A percentile compares a stretch with the other conserved stretches of the same genome.
phyloP scores from a whole-genome alignment of 331 rosid genomes.

The Acacia pycnantha region DNA sequence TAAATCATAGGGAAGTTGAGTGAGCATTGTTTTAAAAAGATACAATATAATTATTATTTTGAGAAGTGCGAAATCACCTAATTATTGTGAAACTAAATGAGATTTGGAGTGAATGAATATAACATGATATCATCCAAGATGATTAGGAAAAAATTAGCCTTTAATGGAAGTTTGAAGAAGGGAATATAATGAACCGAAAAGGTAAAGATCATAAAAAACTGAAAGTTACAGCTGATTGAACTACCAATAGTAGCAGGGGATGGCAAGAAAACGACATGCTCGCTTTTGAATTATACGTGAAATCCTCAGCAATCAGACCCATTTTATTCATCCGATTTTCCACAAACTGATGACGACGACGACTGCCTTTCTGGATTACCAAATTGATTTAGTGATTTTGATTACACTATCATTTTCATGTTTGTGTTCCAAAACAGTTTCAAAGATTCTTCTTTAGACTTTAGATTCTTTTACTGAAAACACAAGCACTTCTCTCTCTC shows the following conservation, averaged over 20 bases:
- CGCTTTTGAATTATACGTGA: neutral
- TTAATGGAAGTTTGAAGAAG: constrained; percentile 15
- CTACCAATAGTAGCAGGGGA: neutral
- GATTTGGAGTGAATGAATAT: constrained; percentile 27
- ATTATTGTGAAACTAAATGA: neutral
- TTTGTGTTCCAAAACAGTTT: neutral
- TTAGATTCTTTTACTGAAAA: neutral
- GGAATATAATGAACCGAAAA: neutral
- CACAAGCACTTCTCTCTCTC: neutral
- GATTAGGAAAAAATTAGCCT: neutral
- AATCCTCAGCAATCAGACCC: constrained; percentile 18
- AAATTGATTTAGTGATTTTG: constrained; percentile 18
- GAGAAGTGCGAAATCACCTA: neutral
- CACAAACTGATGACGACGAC: neutral
- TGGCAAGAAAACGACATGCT: neutral
- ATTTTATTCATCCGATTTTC: neutral
- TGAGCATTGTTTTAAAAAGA: neutral
- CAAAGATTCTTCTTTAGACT: constrained; percentile 5
- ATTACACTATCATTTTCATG: constrained; percentile 18
- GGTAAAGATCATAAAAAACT: neutral
- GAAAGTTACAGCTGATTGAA: constrained; percentile 14
- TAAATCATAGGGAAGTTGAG: neutral
- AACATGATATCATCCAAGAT: constrained; percentile 17
- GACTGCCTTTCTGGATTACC: constrained; percentile 8
- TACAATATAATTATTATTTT: neutral